Conservation (phyloP, 1,284 basidiomycete genomes). For the Ustilago trichophora region DNA sequence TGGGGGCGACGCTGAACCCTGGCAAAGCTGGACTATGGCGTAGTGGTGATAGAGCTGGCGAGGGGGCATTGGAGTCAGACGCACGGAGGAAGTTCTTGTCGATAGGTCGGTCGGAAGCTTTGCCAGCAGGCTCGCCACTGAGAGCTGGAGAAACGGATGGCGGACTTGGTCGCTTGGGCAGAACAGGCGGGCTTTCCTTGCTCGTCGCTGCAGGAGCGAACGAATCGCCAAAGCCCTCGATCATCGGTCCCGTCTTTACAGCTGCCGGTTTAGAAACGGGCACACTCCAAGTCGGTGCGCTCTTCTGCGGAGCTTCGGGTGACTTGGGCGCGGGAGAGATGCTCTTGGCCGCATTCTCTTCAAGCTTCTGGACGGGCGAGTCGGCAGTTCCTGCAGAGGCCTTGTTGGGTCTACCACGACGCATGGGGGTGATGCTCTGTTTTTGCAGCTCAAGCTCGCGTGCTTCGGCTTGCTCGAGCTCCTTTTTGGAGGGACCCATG, state of each 20-base stretch:
- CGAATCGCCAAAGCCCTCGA: slow-evolving; percentile 43
- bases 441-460: slow-evolving; percentile 44
- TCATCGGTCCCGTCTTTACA: slow-evolving; percentile 25
- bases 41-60: slow-evolving; percentile 36
- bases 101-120: slow-evolving; percentile 8
- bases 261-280: slow-evolving; percentile 9
- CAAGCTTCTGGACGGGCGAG: slow-evolving; percentile 9
- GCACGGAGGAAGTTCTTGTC: slow-evolving; percentile 37
- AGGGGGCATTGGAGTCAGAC: slow-evolving; percentile 17
- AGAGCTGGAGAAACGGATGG: slow-evolving; percentile 9
- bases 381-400: slow-evolving; percentile 11
- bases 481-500: slow-evolving; percentile 38
- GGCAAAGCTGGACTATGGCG: slow-evolving; percentile 52
- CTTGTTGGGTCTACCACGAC: slow-evolving; percentile 66
- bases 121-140: slow-evolving; percentile 3
- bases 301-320: slow-evolving; percentile 3
- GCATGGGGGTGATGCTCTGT: slow-evolving; percentile 66
- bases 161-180: slow-evolving; percentile 27
- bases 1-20: slow-evolving; percentile 37
- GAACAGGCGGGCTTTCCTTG: slow-evolving; percentile 9
- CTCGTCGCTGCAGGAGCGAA: slow-evolving; percentile 15
- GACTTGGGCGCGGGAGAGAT: slow-evolving; percentile 2
- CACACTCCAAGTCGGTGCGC: slow-evolving; percentile 12
- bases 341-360: slow-evolving; percentile 10
- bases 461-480: slow-evolving; percentile 45